Evolutionary conservation across 1,284 basidiomycete genomes (phyloP), one percentile per base, ranked within the genome.

Genomic region (Amylostereum areolatum): DNA sequence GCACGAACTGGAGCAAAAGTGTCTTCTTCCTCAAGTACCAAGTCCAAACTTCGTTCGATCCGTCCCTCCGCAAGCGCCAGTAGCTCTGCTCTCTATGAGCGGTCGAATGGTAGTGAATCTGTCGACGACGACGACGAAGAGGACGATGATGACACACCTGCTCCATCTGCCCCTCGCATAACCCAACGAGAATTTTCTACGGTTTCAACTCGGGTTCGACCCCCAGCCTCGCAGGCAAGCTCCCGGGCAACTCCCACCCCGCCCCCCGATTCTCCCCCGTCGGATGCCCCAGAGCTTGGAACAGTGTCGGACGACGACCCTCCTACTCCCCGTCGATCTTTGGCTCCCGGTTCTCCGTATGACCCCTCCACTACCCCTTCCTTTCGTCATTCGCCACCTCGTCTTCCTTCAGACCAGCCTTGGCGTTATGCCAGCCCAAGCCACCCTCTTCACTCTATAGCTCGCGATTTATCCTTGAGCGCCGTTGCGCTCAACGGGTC

Each of bases 371-470:
- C 76, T 31, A 87, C 85, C 0, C 85, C 85, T 0, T 76, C 83
- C 4, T 88, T 87, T 64, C 79, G 82, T 39, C 85, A 88, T 60
- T 86, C 83, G 5, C 81, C 85, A 9, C 76, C 80, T 0, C 81
- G 77, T 5, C 73, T 82, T 24, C 82, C 83, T 5, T 83, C 79
- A 18, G 80, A 85, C 55, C 84, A 86, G 52, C 85, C 86, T 4
- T 89, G 85, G 86, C 77, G 82, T 34, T 88, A 80, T 61, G 78
- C 81, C 12, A 85, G 82, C 57, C 82, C 83, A 24, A 83, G 81
- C 47, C 81, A 86, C 59, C 83, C 85, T 3, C 65, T 86, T 33
- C 78, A 85, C 61, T 80, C 78, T 10, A 72, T 65, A 30, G 74
- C 75, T 8, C 75, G 78, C 36, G 81, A 88, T 51, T 58, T 85